Evolutionary conservation across 441 rosid genomes (phyloP).

Genomic region (Geranium incanum): DNA sequence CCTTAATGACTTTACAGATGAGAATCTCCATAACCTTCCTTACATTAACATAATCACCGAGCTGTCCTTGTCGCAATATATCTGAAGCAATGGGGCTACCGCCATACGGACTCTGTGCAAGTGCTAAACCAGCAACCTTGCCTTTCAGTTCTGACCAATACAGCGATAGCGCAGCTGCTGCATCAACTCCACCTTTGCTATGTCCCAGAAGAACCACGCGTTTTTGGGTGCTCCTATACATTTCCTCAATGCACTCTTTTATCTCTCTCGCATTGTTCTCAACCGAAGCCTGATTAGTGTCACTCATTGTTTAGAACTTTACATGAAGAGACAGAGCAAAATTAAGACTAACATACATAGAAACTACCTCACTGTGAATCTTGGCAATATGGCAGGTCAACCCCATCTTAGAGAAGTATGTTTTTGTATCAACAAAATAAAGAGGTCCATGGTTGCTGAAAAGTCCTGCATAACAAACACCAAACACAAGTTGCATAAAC

Average conservation of each 20-base stretch:
- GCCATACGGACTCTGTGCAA: conserved; percentile 92
- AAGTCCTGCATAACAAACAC: conserved; percentile 52
- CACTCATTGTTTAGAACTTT: conserved; percentile 22
- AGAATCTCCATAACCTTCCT: conserved; percentile 79
- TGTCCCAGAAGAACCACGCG: conserved; percentile 87
- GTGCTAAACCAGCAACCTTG: conserved; percentile 81
- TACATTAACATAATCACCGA: conserved; percentile 78
- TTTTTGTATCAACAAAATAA: conserved; percentile 79
- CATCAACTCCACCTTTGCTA: conserved; percentile 97
- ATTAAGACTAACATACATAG: conserved; percentile 7
- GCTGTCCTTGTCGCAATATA: conserved; percentile 86
- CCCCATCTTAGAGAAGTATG: conserved; percentile 78
- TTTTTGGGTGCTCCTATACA: conserved; percentile 85
- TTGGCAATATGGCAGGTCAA: conserved; percentile 88
- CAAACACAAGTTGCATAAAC: conserved; percentile 8
- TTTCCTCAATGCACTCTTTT: conserved; percentile 87
- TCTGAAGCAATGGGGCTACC: conserved; percentile 93
- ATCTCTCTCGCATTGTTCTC: conserved; percentile 92
- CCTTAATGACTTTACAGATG: conserved; percentile 90
- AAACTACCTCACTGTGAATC: conserved; percentile 88
- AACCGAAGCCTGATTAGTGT: conserved; percentile 69
- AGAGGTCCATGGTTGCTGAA: conserved; percentile 96
- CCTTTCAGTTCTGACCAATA: conserved; percentile 90
- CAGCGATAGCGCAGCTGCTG: conserved; percentile 86
- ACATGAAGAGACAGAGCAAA: conserved; percentile 11